Evolutionary conservation across 352 stramenopile species (phyloP), one percentile per base, ranked within the genome.

Genomic region (Globisporangium rhizosaccharum): DNA sequence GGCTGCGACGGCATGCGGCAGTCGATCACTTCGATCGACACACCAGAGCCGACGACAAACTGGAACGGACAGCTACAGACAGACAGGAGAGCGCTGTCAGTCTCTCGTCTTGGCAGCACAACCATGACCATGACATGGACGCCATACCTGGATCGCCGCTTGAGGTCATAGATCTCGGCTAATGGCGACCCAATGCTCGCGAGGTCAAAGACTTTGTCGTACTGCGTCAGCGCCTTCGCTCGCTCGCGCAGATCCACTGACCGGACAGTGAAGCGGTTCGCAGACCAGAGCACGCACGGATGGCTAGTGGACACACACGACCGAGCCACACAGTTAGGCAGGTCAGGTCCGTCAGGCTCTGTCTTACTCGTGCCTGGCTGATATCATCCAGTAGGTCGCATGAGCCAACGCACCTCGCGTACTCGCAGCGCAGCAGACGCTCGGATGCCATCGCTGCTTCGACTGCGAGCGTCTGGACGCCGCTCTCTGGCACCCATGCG

Each of bases 21-120:
- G 52, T 93, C 83, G 0, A 93, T 41, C 17, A 93, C 51, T 55
- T 93, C 81, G 30, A 91, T 62, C 6, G 83, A 85, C 11, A 85
- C 65, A 12, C 71, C 71, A 8, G 83, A 88, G 8, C 73, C 77
- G n/a, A 91, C 65, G 30, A 85, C 60, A 33, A 89, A 76, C 56
- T 93, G 81, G 55, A 90, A 93, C 0, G 83, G 81, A 23, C 70
- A 79, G 36, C 78, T 93, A 36, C 42, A 18, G 1, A 15, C 12
- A 51, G 0, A 15, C 17, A 18, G 39, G 1, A 23, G 28, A 20
- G 0, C 30, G 17, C 23, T 25, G 44, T 30, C 23, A 23, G 51
- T 39, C 10, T 20, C 12, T 47, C 26, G 48, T 12, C 17, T 42
- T 30, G 14, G 33, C 26, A 30, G 41, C 6, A 51, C 33, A 18